These are phyloP conservation scores for Cylindrodendrum hubeiense DNA, from an alignment of 2,329 filamentous ascomycete genomes.

Conservation along the genomic window DNA sequence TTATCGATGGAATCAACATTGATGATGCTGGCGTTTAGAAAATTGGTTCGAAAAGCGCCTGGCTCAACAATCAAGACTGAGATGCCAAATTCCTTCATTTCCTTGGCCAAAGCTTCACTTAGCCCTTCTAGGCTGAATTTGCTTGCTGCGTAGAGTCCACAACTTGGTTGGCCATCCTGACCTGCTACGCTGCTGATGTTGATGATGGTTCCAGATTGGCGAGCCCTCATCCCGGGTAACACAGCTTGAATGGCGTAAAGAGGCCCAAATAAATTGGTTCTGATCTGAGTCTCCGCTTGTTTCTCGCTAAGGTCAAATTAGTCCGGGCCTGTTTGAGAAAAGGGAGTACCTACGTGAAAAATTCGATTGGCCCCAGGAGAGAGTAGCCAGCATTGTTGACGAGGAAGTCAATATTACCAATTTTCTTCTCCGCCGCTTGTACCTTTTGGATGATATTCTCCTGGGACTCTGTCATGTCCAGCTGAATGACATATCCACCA, in stretches of 20 bases:
- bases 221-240: conserved; percentile 59
- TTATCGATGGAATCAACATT: conserved; percentile 35
- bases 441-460: conserved; percentile 40
- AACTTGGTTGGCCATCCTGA: conserved; percentile 52
- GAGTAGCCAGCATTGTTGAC: conserved; percentile 65
- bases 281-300: conserved; percentile 56
- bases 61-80: conserved; percentile 60
- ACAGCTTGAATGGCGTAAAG: conserved; percentile 61
- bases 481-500: conserved; percentile 43
- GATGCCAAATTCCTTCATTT: conserved; percentile 59
- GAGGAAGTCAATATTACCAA: conserved; percentile 59
- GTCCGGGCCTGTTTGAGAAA: too few relatives aligned
- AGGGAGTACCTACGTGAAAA: conserved; percentile 40
- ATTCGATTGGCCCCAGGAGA: conserved; percentile 33
- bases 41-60: conserved; percentile 63
- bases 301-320: conserved; percentile 41
- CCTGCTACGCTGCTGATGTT: conserved; percentile 61
- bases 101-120: conserved; percentile 55
- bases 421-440: conserved; percentile 41
- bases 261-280: conserved; percentile 63
- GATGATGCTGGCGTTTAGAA: conserved; percentile 48
- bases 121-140: conserved; percentile 59
- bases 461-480: conserved; percentile 45
- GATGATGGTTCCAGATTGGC: conserved; percentile 56
- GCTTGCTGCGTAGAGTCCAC: conserved; percentile 58